Base-by-base conservation (phyloP, 1,284 basidiomycete genomes). In the Naganishia sp. region DNA sequence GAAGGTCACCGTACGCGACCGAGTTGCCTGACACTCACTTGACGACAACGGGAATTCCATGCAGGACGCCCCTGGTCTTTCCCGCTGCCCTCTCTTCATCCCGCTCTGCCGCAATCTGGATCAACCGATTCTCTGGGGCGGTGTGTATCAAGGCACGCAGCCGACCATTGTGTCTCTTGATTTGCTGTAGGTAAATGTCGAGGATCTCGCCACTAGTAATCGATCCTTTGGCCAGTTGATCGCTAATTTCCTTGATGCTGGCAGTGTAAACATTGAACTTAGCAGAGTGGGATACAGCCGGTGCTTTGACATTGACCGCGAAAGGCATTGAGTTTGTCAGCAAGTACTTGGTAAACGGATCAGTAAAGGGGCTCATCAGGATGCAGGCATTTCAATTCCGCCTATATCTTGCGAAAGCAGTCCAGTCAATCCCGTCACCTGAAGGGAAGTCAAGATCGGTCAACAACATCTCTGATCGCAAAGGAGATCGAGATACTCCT, bases 11-110 rank as follows among this genome's bases (percentile, higher is more conserved):
- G 35, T 13, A 9, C 13, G 35, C 35, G 35, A 39, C 35, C 35
- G 35, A 39, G 35, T 39, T 39, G 35, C 13, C 7, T 39, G 2
- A 32, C 5, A 54, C 63, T 50, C 45, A 65, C 53, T 56, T 65
- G 53, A 56, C 45, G 25, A 65, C 53, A 18, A 65, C 49, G 18
- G 63, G 53, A 28, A 65, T 55, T 11, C 63, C 63, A 31, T 47
- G 54, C 17, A 39, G 45, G 18, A 23, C 11, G 15, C 63, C 54
- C 25, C n/a, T 49, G 18, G 15, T 17, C 54, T 49, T 25, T 39
- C 43, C 42, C 18, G 10, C 25, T 25, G 18, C 7, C 47, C 54
- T 39, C 45, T 55, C 42, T 28, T 46, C 23, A 31, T 65, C 63
- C 35, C 25, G 18, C 11, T 42, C 21, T 4, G n/a, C 41, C 2